Percentiles rank a stretch among this genome's conserved stretches.
Evolutionary conservation across 768 basidiomycete genomes (phyloP).

Genomic region (Chalciporus sphaerocephalus): DNA sequence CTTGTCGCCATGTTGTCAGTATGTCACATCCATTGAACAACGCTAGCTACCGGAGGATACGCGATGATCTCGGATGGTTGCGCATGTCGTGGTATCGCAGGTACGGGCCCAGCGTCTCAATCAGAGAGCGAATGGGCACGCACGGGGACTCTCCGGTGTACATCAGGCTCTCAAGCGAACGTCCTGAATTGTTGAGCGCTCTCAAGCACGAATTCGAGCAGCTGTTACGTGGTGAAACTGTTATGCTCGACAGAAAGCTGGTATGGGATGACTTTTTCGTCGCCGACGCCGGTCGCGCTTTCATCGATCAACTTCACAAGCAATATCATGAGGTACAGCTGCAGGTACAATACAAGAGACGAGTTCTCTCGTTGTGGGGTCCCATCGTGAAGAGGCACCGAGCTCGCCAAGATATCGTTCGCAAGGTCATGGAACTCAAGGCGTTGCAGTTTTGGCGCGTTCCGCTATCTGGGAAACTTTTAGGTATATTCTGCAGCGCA

Average conservation of each 20-base stretch:
- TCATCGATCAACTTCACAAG: conserved; percentile 42
- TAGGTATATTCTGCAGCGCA: conserved; percentile 44
- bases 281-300: conserved; percentile 37
- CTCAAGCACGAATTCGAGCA: conserved; percentile 61
- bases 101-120: conserved; percentile 27
- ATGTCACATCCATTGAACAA: conserved; percentile 43
- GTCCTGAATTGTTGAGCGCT: conserved; percentile 44
- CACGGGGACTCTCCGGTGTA: conserved; percentile 20
- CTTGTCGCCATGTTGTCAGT: conserved; percentile 51
- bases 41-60: conserved; percentile 37
- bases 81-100: conserved; percentile 34
- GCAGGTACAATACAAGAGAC: conserved; percentile 37
- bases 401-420: conserved; percentile 44
- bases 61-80: conserved; percentile 44
- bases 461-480: conserved; percentile 41
- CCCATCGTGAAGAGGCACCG: conserved; percentile 35
- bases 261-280: conserved; percentile 67
- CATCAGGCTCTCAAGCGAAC: conserved; percentile 50
- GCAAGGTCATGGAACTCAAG: conserved; percentile 42
- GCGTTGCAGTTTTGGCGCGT: conserved; percentile 42
- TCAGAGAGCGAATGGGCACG: conserved; percentile 18
- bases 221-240: conserved; percentile 57
- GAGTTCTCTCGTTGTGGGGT: conserved; percentile 54
- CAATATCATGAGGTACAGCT: conserved; percentile 41
- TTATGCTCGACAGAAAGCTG: conserved; percentile 46